Percentiles rank a stretch among this genome's conserved stretches.
These are phyloP conservation scores for Rossbeevera mucosa DNA, from an alignment of 768 basidiomycete genomes.

Conservation along the genomic window DNA sequence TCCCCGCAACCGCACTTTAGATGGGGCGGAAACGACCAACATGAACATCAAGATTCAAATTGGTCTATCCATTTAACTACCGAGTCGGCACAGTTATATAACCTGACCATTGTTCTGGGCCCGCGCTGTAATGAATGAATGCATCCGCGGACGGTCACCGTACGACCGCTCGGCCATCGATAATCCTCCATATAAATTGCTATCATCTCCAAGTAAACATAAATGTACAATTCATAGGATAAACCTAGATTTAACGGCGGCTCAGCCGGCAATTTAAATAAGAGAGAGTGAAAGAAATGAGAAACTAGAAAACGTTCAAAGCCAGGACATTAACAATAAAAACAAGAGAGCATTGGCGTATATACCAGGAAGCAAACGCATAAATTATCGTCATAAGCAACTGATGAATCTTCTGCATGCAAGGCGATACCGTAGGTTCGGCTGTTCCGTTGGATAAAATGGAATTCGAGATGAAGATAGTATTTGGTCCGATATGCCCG, in stretches of 20 bases:
- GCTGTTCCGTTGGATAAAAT: conserved; percentile 1
- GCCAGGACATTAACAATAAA: conserved; percentile 6
- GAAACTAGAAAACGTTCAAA: conserved; percentile 4
- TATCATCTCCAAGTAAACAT: neutral
- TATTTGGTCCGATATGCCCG: conserved; percentile 1
- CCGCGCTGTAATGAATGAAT: too few relatives aligned
- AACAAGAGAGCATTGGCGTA: conserved; percentile 12
- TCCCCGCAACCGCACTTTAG: too few relatives aligned
- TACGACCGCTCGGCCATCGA: too few relatives aligned
- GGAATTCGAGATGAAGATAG: neutral
- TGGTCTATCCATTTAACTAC: too few relatives aligned
- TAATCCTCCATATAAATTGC: neutral
- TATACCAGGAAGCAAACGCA: conserved; percentile 10
- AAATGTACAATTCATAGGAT: conserved; percentile 2
- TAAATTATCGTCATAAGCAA: conserved; percentile 10
- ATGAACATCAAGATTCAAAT: too few relatives aligned
- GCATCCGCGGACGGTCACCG: too few relatives aligned
- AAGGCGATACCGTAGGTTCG: neutral
- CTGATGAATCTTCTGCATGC: conserved; percentile 9
- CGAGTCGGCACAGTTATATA: too few relatives aligned
- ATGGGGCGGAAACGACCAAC: too few relatives aligned
- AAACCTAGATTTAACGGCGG: conserved; percentile 3
- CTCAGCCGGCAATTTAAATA: conserved; percentile 13
- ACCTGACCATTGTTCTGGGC: too few relatives aligned
- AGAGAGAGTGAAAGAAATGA: neutral